A percentile compares a stretch with the other conserved stretches of the same genome.
Conservation (phyloP, 371 early-diverging fungal genomes). For the Syncephalastrum racemosum region DNA sequence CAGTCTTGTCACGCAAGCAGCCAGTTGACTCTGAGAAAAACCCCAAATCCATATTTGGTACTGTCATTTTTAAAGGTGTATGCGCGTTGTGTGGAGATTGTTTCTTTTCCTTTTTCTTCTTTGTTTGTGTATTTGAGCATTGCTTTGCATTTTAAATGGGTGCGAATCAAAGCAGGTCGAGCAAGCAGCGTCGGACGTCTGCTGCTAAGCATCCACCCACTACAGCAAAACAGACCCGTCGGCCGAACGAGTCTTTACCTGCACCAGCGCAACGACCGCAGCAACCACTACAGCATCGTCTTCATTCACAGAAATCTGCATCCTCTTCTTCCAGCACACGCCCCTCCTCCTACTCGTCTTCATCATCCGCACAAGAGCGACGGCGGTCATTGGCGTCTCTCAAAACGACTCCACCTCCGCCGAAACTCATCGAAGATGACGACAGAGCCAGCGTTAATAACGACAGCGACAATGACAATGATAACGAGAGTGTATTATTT, state of each 20-base stretch:
- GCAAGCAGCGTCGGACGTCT: neutral
- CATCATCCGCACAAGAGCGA: conserved; percentile 1
- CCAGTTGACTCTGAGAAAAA: conserved; percentile 13
- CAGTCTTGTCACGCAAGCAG: conserved; percentile 6
- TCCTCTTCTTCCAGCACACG: neutral
- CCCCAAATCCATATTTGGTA: neutral
- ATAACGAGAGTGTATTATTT: neutral
- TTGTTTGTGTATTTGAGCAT: conserved; percentile 1
- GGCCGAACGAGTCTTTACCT: neutral
- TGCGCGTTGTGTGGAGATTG: neutral
- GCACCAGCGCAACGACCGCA: conserved; percentile 9
- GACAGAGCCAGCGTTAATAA: neutral
- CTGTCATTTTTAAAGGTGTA: neutral
- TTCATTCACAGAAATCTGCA: conserved; percentile 3
- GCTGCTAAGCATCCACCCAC: neutral
- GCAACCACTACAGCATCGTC: conserved; percentile 4
- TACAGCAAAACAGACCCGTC: conserved; percentile 6
- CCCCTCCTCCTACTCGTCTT: neutral
- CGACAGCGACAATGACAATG: conserved; percentile 1
- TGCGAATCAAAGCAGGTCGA: conserved; percentile 12
- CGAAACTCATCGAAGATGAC: conserved; percentile 3
- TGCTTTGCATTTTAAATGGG: conserved; percentile 12
- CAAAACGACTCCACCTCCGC: neutral
- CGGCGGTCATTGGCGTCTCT: neutral
- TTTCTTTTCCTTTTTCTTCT: conserved; percentile 5